Percentiles rank a stretch among this genome's conserved stretches.
These are phyloP conservation scores for Coriaria nepalensis DNA, from an alignment of 306 rosid species.

Conservation along the genomic window DNA sequence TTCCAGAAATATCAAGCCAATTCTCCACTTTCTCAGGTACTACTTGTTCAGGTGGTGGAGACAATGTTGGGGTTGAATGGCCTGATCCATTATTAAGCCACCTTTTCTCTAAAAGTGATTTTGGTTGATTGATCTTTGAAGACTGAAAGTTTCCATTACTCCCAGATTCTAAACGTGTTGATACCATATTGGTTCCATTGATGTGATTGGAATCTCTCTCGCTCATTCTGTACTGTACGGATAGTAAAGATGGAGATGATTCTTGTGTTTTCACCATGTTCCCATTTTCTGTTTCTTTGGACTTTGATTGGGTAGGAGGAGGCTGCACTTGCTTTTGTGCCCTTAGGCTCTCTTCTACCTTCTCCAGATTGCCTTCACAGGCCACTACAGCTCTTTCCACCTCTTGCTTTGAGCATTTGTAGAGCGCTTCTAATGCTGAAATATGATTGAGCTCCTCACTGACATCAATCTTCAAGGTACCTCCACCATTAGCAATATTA, in stretches of 20 bases:
- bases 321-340: slow-evolving; percentile 35
- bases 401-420: slow-evolving; percentile 60
- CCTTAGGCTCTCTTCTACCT: slow-evolving; percentile 53
- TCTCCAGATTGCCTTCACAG: slow-evolving; percentile 73
- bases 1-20: slow-evolving; percentile 36
- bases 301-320: slow-evolving; percentile 37
- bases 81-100: slow-evolving; percentile 37
- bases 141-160: slow-evolving; percentile 42
- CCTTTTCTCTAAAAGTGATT: slow-evolving; percentile 45
- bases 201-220: slow-evolving; percentile 64
- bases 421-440: slow-evolving; percentile 50
- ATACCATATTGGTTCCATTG: slow-evolving; percentile 29
- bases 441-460: slow-evolving; percentile 61
- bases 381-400: slow-evolving; percentile 71
- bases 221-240: slow-evolving; percentile 38
- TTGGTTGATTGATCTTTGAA: slow-evolving; percentile 45
- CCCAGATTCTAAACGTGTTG: slow-evolving; percentile 39
- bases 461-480: slow-evolving; percentile 70
- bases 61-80: slow-evolving; percentile 26
- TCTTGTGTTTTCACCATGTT: no score
- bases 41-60: slow-evolving; percentile 23
- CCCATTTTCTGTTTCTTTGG: slow-evolving; percentile 55
- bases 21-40: slow-evolving; percentile 30
- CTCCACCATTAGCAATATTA: slow-evolving; percentile 15
- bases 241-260: slow-evolving; percentile 22